Evolutionary conservation across 164 flowering plant genomes (phyloP).

Genomic region (Annona cherimola): DNA sequence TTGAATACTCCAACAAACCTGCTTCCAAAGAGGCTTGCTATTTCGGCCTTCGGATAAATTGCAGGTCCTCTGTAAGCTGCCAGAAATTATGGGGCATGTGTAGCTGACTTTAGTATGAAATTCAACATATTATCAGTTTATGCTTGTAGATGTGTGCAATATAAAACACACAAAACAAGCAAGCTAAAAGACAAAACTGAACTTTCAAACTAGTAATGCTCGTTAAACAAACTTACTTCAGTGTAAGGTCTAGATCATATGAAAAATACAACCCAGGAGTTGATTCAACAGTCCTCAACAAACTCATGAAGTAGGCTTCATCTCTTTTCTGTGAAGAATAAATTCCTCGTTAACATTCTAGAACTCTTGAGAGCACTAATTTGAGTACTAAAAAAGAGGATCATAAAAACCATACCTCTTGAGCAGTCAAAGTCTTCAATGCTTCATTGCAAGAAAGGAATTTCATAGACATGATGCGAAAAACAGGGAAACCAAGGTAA

Average conservation of each 20-base stretch:
- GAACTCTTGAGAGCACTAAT: background rate
- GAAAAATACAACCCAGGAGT: constrained; percentile 95
- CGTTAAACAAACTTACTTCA: constrained; percentile 37
- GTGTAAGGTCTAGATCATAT: constrained; percentile 79
- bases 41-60: constrained; percentile 69
- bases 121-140: constrained; percentile 3
- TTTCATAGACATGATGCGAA: constrained; percentile 67
- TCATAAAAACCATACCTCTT: constrained; percentile 54
- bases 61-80: constrained; percentile 76
- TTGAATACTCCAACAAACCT: constrained; percentile 38
- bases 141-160: background rate
- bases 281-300: constrained; percentile 75
- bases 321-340: constrained; percentile 66
- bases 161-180: too few relatives aligned
- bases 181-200: too few relatives aligned
- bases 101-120: constrained; percentile 10
- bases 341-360: background rate
- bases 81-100: constrained; percentile 23
- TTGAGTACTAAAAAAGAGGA: constrained; percentile 9
- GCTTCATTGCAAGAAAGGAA: constrained; percentile 72
- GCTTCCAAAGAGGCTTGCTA: constrained; percentile 85
- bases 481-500: constrained; percentile 74
- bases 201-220: too few relatives aligned
- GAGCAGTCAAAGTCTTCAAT: constrained; percentile 46
- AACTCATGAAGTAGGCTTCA: constrained; percentile 80